A percentile compares a stretch with the other conserved stretches of the same genome.
Evolutionary conservation across 2,329 filamentous ascomycete species (phyloP).

Genomic region (Alternaria rosae): DNA sequence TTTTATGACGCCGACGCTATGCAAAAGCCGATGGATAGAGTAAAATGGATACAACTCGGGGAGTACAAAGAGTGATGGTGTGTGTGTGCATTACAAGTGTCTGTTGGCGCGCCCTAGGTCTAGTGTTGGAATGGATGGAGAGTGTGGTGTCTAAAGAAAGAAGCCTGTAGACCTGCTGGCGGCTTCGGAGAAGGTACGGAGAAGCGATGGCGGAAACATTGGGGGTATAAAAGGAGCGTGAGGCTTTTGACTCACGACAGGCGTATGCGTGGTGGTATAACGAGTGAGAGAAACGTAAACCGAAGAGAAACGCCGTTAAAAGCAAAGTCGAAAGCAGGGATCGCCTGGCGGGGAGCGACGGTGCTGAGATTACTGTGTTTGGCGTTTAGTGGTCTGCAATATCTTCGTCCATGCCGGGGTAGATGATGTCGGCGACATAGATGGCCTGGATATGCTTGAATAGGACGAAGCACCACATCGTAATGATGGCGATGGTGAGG

Average conservation of each 20-base stretch:
- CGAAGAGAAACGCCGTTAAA: not conserved
- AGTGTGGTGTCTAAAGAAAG: slow-evolving; percentile 12
- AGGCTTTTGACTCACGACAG: slow-evolving; percentile 12
- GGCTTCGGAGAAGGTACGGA: slow-evolving; percentile 12
- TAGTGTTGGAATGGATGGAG: slow-evolving; percentile 5
- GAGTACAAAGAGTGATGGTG: not conserved
- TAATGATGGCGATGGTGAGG: slow-evolving; percentile 61
- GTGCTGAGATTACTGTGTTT: not conserved
- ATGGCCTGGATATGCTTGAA: slow-evolving; percentile 61
- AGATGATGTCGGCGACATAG: slow-evolving; percentile 62
- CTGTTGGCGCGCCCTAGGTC: slow-evolving; percentile 14
- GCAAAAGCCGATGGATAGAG: slow-evolving; percentile 20
- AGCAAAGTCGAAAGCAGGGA: not conserved
- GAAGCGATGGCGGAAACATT: slow-evolving; percentile 1
- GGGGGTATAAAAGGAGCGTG: slow-evolving; percentile 28
- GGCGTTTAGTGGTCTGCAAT: slow-evolving; percentile 45
- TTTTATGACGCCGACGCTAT: slow-evolving; percentile 35
- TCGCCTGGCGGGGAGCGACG: not conserved
- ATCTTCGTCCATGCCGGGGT: slow-evolving; percentile 67
- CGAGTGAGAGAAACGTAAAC: slow-evolving; percentile 16
- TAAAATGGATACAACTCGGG: slow-evolving; percentile 11
- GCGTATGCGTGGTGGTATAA: slow-evolving; percentile 15
- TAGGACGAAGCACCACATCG: slow-evolving; percentile 64
- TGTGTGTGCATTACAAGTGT: slow-evolving; percentile 21
- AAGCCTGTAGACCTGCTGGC: slow-evolving; percentile 30